Evolutionary conservation across 2,329 filamentous ascomycete species (phyloP), one percentile per base, ranked within the genome.

Genomic region (Beauveria australis): DNA sequence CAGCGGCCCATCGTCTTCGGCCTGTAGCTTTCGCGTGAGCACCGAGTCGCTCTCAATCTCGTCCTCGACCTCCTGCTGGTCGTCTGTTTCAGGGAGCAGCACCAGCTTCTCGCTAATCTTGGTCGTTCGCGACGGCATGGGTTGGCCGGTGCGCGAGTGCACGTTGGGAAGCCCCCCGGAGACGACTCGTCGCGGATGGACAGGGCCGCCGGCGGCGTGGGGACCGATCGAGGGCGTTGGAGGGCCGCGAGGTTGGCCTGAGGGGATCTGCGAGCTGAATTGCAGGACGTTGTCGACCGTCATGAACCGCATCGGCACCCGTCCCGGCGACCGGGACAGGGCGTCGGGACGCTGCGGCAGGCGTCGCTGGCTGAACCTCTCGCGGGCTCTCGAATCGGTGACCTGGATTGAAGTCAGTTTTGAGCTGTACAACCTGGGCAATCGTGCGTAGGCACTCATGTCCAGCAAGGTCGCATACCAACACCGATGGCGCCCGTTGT

Each of bases 81-180:
- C 72, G 8, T 84, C 86, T 1, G 92, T 89, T 70, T 97, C 93
- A 1, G 94, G 94, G 16, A 99, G 81, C 41, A 97, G 79, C 0
- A 99, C 94, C n/a, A 99, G 80, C 75, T 97, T 97, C 77, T 97
- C 91, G 73, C 91, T 96, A 65, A 96, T 88, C 74, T 97, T 97
- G 30, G 91, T 95, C 43, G 92, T 95, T 58, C 94, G 84, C 6
- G 91, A 88, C 0, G 93, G 94, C 66, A 97, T 76, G 49, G 79
- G 81, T 60, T 84, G 81, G 63, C 81, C 81, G 57, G 78, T 77
- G 5, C 80, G 75, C 28, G 74, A 75, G 26, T 72, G 73, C 4
- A 69, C 61, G 64, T 72, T 73, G 30, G 78, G 76, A 43, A 79
- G 71, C 12, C 75, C 75, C 12, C 76, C 74, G 6, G 72, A 67